phyloP scores from a whole-genome alignment of 2,329 filamentous ascomycete species.

The Paraphoma sp. region DNA sequence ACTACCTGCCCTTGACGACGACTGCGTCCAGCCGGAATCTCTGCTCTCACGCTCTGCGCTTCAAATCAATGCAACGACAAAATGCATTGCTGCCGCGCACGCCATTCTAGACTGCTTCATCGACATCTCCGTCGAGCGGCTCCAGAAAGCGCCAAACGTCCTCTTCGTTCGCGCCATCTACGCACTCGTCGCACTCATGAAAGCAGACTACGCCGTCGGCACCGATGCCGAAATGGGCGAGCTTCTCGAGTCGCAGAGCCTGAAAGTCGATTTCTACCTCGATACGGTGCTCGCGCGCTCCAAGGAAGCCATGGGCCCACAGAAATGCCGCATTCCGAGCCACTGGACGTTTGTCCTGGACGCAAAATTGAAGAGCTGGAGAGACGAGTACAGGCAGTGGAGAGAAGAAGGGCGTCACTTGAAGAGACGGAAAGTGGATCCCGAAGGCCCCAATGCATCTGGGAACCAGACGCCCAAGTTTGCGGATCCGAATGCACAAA shows the following conservation, averaged over 20 bases:
- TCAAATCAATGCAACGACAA: slow-evolving; percentile 46
- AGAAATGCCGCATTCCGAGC: slow-evolving; percentile 38
- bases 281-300: slow-evolving; percentile 28
- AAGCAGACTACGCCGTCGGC: slow-evolving; percentile 44
- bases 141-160: slow-evolving; percentile 36
- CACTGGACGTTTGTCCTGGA: slow-evolving; percentile 42
- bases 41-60: slow-evolving; percentile 40
- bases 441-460: background rate
- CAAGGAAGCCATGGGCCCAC: slow-evolving; percentile 33
- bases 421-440: slow-evolving; percentile 23
- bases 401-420: slow-evolving; percentile 31
- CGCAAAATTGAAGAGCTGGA: slow-evolving; percentile 40
- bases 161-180: slow-evolving; percentile 43
- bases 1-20: slow-evolving; percentile 42
- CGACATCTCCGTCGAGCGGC: slow-evolving; percentile 20
- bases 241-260: slow-evolving; percentile 37
- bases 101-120: slow-evolving; percentile 40
- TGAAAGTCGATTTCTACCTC: slow-evolving; percentile 42
- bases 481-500: slow-evolving; percentile 1
- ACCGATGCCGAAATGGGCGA: slow-evolving; percentile 43
- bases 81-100: slow-evolving; percentile 41
- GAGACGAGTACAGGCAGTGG: slow-evolving; percentile 39
- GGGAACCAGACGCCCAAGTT: slow-evolving; percentile 12
- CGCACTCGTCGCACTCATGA: slow-evolving; percentile 40
- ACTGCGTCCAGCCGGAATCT: slow-evolving; percentile 41